Base-by-base conservation (phyloP, 495 filamentous ascomycete species). In the Xylaria telfairii region DNA sequence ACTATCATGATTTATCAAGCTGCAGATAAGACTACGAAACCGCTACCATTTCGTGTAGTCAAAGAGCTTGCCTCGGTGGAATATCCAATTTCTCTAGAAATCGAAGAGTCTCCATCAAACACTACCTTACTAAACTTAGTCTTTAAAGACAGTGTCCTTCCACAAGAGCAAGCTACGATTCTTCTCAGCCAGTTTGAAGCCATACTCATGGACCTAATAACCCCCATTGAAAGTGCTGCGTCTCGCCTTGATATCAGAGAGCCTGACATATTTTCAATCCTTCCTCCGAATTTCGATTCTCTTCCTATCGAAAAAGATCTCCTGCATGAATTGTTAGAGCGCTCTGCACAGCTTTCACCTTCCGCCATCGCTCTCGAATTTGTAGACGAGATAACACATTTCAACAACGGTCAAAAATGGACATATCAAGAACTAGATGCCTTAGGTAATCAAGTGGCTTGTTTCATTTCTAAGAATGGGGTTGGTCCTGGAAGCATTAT, bases 1-100 rank as follows among this genome's bases (percentile, higher is more conserved):
- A 92, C 92, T 0, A 79, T 96, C 37, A 89, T 96, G 75, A 90
- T 90, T 0, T 95, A 92, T 75, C 93, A 95, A 74, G 70, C 62
- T 69, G 56, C 76, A 10, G 30, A 71, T 21, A 41, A 46, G 10
- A 28, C 12, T 30, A 13, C 41, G 37, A 15, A 63, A 13, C 0
- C 51, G 5, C 19, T 46, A n/a, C 76, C 75, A 0, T 82, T 80
- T 77, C 60, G 67, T 1, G 17, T 83, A 0, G 34, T 80, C 0
- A 69, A 78, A 2, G 84, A 86, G 4, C 21, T 81, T 68, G 86
- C 83, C 3, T 76, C 69, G 0, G 75, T 82, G 47, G 76, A 92
- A 78, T 94, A 92, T 76, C 79, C 88, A 2, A 77, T 94, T 4
- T 94, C 93, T 0, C 77, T 96, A 6, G 93, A 96, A 77, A 76